These are phyloP conservation scores for Aspergillus amoenus DNA, from an alignment of 2,329 filamentous ascomycete species.

Conservation along the genomic window DNA sequence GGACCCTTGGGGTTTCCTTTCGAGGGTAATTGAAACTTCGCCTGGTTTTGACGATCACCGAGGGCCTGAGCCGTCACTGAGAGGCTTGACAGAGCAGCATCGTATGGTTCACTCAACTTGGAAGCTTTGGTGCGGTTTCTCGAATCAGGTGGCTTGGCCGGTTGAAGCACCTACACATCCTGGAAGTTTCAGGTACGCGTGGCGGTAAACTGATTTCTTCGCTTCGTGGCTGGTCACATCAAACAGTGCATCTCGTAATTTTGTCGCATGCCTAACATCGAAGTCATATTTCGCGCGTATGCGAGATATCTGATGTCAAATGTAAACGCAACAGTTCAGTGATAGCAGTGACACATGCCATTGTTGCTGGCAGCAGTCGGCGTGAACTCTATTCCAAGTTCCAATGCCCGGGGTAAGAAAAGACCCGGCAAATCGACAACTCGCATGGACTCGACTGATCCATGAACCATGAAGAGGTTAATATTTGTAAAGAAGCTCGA, in stretches of 20 bases:
- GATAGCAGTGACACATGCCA: not conserved
- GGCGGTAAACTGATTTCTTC: not conserved
- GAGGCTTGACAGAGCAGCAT: not conserved
- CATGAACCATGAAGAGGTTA: not conserved
- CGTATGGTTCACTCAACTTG: not conserved
- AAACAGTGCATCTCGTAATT: not conserved
- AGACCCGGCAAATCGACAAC: not conserved
- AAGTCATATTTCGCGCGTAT: not conserved
- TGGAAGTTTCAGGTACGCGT: too few species aligned
- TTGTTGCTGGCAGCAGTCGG: not conserved
- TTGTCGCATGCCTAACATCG: not conserved
- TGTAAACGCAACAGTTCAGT: not conserved
- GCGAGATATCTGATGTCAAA: not conserved
- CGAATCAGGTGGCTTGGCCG: not conserved
- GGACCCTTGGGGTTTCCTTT: not conserved
- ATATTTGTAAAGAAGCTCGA: not conserved
- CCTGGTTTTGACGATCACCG: not conserved
- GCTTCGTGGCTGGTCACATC: not conserved
- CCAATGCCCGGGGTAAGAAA: not conserved
- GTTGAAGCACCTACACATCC: not conserved
- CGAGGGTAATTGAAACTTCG: not conserved
- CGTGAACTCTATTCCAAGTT: not conserved
- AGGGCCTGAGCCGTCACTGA: not conserved
- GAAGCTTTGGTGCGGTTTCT: not conserved
- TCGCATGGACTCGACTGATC: too few species aligned